Evolutionary conservation across 2,329 filamentous ascomycete species (phyloP), one percentile per base, ranked within the genome.

Genomic region (Monilinia polystroma): DNA sequence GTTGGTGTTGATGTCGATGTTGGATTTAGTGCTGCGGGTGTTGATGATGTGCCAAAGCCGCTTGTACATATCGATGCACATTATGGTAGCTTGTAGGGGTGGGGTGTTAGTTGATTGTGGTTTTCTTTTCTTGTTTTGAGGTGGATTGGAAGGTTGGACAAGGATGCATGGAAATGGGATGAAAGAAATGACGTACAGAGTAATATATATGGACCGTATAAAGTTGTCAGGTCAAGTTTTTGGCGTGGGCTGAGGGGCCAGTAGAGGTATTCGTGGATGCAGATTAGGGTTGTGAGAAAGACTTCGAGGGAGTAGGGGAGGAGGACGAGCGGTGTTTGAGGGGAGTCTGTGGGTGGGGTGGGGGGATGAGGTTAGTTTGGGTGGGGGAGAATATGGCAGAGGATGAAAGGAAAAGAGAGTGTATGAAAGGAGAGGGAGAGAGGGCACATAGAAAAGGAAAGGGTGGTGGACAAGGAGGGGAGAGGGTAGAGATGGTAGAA

Each of bases 261-360:
- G 69, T 79, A 80, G 76, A 84, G 77, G 70, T 84, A 85, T 66
- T 90, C 87, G 2, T 82, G 80, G 56, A 90, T 80, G 72, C 87
- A 90, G 0, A 85, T 85, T 53, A 85, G 72, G 0, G 88, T 89
- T 1, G 87, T 89, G 66, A 90, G 38, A 11, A 41, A 41, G 4
- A 14, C 11, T 41, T 41, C 38, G 10, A 41, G 10, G 38, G 38
- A 11, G 38, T 41, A 41, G 38, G 38, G 38, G 38, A 41, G 12
- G 38, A 41, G 38, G 38, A 41, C 1, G 38, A 41, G 38, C 8
- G 38, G 38, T 8, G 38, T 41, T 41, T 11, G 12, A 11, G 38
- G 38, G 38, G 38, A 41, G 3, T 41, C 38, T 41, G 38, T 41
- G 38, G 38, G 38, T 5, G 38, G 38, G 10, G 38, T 3, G 38